phyloP scores from a whole-genome alignment of 108 stramenopile genomes.

The Conticribra guillardii region DNA sequence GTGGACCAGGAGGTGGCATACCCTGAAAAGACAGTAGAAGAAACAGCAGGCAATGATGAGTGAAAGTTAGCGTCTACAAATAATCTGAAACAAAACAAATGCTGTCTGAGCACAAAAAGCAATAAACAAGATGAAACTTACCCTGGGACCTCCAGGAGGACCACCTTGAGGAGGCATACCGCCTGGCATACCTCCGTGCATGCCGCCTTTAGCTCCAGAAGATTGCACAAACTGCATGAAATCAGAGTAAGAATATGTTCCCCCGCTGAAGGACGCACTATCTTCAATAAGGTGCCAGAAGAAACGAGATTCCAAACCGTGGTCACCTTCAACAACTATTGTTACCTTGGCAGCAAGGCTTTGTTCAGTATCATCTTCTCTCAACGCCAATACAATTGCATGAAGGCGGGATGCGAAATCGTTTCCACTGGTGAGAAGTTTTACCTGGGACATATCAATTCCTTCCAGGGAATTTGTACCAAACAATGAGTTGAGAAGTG shows the following conservation, averaged over 20 bases:
- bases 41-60: no score
- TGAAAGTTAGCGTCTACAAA: no score
- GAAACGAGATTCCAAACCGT: slow-evolving; percentile 87
- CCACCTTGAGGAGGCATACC: neutral
- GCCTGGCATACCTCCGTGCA: slow-evolving; percentile 9
- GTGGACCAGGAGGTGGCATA: neutral
- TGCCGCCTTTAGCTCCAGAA: slow-evolving; percentile 11
- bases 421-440: slow-evolving; percentile 60
- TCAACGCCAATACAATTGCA: slow-evolving; percentile 79
- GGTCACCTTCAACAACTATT: slow-evolving; percentile 92
- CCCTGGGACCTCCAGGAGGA: neutral
- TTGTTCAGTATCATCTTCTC: slow-evolving; percentile 73
- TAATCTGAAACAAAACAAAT: no score
- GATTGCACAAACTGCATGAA: slow-evolving; percentile 47
- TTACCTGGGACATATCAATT: slow-evolving; percentile 69
- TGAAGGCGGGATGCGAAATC: slow-evolving; percentile 80
- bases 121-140: no score
- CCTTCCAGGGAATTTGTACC: slow-evolving; percentile 87
- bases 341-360: slow-evolving; percentile 69
- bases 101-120: no score
- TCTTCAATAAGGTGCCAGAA: slow-evolving; percentile 97
- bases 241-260: slow-evolving; percentile 90
- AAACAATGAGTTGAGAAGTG: slow-evolving; percentile 82
- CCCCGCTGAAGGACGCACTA: slow-evolving; percentile 92
- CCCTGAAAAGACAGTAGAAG: no score